Conservation (phyloP, 169 alveolate genomes). For the Eimeria necatrix region DNA sequence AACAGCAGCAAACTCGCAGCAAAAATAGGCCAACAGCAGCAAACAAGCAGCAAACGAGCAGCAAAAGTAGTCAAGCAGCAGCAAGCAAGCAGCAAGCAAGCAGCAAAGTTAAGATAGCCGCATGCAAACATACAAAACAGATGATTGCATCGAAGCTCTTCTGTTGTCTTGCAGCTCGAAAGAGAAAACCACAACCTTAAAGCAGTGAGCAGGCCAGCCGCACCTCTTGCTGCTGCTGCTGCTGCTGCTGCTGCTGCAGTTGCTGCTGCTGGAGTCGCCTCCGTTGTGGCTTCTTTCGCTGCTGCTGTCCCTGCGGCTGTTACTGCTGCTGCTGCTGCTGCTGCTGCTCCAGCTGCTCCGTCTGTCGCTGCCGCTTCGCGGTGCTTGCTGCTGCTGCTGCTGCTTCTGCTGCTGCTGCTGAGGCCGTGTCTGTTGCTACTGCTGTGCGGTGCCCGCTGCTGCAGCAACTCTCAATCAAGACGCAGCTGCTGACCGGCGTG, state of each 20-base stretch:
- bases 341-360: background rate
- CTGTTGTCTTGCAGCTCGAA: slow-evolving; percentile 49
- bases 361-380: background rate
- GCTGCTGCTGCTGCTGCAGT: slow-evolving; percentile 42
- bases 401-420: too few species aligned
- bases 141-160: background rate
- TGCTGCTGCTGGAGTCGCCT: background rate
- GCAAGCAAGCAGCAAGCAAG: too few species aligned
- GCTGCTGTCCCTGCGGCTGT: background rate
- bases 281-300: background rate
- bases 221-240: slow-evolving; percentile 15
- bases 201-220: background rate
- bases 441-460: background rate
- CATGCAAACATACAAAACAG: background rate
- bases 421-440: background rate
- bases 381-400: too few species aligned
- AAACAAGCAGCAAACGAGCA: too few species aligned
- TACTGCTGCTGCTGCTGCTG: background rate
- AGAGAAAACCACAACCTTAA: background rate
- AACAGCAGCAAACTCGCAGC: too few species aligned
- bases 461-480: slow-evolving; percentile 21
- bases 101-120: too few species aligned
- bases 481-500: slow-evolving; percentile 22
- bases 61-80: too few species aligned
- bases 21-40: too few species aligned